phyloP scores from a whole-genome alignment of 257 asterid genomes.

The Fraxinus cuspidata region DNA sequence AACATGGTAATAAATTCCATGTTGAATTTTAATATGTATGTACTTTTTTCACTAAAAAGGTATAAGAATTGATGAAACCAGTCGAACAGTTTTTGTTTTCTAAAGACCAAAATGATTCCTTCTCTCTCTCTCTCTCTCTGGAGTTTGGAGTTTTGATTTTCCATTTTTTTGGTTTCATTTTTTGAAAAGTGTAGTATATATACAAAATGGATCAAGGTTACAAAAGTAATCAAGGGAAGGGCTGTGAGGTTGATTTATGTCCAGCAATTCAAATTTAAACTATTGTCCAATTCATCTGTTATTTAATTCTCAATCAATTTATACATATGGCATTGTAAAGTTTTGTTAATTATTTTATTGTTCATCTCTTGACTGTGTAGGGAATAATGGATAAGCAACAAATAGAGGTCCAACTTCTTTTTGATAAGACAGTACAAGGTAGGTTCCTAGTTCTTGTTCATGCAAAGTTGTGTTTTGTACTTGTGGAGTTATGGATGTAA shows the following conservation, averaged over 20 bases:
- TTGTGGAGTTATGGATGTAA: neutral
- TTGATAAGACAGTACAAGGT: conserved; percentile 92
- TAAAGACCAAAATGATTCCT: neutral
- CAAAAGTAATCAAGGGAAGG: neutral
- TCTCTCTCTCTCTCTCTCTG: neutral
- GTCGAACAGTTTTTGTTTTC: neutral
- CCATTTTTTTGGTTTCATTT: neutral
- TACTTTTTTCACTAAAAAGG: neutral
- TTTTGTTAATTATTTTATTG: conserved; percentile 15
- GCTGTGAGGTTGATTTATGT: neutral
- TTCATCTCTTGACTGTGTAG: conserved; percentile 42
- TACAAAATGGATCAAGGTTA: neutral
- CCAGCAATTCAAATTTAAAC: conserved; percentile 12
- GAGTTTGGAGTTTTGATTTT: neutral
- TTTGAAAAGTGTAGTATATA: neutral
- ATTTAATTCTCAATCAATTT: conserved; percentile 1
- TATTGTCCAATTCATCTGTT: conserved; percentile 2
- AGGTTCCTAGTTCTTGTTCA: conserved; percentile 27
- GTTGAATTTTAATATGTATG: neutral
- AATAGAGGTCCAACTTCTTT: conserved; percentile 65
- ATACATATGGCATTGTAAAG: neutral
- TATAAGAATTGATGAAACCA: neutral
- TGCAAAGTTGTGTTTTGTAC: neutral
- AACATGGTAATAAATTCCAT: neutral
- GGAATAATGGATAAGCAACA: conserved; percentile 59